A percentile compares a stretch with the other conserved stretches of the same genome.
Conservation (phyloP, 2,329 filamentous ascomycete genomes). For the Penicillium sp. region DNA sequence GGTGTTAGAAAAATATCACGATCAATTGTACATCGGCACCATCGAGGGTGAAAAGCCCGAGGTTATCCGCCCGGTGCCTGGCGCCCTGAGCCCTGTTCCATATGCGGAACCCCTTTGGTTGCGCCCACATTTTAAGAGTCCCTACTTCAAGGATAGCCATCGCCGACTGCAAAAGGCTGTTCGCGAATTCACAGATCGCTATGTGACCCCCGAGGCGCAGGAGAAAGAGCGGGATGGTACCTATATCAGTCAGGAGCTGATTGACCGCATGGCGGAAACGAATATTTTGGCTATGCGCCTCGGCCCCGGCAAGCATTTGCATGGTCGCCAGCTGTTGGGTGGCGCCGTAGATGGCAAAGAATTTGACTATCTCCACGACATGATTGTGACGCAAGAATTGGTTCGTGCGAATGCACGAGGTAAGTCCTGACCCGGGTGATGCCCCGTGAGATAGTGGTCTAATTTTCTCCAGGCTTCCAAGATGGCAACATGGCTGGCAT, state of each 20-base stretch:
- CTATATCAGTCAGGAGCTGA: constrained; percentile 67
- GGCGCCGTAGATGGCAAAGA: constrained; percentile 73
- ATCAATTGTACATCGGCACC: constrained; percentile 70
- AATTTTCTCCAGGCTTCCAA: constrained; percentile 59
- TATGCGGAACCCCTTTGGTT: constrained; percentile 87
- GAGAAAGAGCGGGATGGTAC: constrained; percentile 72
- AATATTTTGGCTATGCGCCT: constrained; percentile 78
- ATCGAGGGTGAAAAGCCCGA: constrained; percentile 72
- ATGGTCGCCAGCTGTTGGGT: constrained; percentile 65
- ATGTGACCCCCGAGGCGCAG: constrained; percentile 71
- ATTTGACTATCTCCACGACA: constrained; percentile 84
- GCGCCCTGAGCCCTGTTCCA: constrained; percentile 72
- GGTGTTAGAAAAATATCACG: constrained; percentile 75
- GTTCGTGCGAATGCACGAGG: constrained; percentile 67
- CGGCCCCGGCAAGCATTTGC: constrained; percentile 77
- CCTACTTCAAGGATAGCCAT: constrained; percentile 78
- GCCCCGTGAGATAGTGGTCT: not conserved
- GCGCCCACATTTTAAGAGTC: constrained; percentile 69
- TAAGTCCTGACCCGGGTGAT: constrained; percentile 5
- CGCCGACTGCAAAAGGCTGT: constrained; percentile 65
- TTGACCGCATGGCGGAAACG: constrained; percentile 72
- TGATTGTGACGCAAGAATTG: constrained; percentile 73
- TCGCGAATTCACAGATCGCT: constrained; percentile 68
- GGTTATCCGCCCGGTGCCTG: constrained; percentile 66
- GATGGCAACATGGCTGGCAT: constrained; percentile 86